Evolutionary conservation across 2,329 filamentous ascomycete genomes (phyloP), one percentile per base, ranked within the genome.

Genomic region (Exophiala viscosa): DNA sequence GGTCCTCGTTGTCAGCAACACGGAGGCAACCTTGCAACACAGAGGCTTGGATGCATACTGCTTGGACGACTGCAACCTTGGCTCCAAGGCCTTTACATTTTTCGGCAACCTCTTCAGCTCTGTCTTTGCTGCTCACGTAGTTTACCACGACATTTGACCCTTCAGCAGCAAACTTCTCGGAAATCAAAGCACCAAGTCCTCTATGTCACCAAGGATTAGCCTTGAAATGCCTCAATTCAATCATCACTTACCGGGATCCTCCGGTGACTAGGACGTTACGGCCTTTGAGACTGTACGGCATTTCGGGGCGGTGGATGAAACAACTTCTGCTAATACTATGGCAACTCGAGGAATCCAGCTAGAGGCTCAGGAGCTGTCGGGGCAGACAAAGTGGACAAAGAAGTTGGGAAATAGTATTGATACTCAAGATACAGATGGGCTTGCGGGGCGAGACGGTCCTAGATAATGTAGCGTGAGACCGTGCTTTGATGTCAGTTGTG

Each of bases 71-170:
- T 15, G 77, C 63, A 43, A 81, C 69, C 64, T 80, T 78, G 57
- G 80, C 71, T 54, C 71, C 65, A 58, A 80, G 77, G 23, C 40
- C 48, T 14, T 79, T 66, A 5, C 90, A 71, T 54, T 81, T 79
- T 8, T 72, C 64, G 3, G 83, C 74, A 2, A 90, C 72, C 6
- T 74, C 70, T 39, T 81, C 71, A 5, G 87, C 88, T 1, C 82
- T 76, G 14, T 78, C 76, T 33, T 73, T 68, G 66, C 81, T 83
- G 57, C 77, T 81, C 68, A 78, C 76, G 69, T 90, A 92, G 71
- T 91, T 92, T 66, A 93, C 79, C 7, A 83, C 81, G 8, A 92
- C 73, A 52, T 87, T 84, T 65, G 80, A 81, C 42, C 86, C 86
- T 62, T 85, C 76, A 17, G 76, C 71, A 7, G 87, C 87, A 62